phyloP scores from a whole-genome alignment of 2,329 filamentous ascomycete species.

The Arthrocladium fulminans region DNA sequence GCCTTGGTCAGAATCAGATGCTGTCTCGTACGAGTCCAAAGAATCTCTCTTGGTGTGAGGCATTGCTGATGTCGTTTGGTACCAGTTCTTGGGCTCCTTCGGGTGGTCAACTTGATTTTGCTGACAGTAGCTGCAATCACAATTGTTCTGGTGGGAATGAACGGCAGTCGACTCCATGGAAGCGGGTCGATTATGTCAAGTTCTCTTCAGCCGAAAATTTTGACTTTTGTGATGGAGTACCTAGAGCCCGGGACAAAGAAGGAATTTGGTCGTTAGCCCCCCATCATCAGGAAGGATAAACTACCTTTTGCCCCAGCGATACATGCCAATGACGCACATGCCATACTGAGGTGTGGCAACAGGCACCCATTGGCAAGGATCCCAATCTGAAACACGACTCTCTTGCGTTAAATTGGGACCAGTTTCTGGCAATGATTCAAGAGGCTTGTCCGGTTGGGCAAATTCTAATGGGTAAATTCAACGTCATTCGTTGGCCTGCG shows the following conservation, averaged over 20 bases:
- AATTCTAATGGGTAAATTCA: too few species aligned
- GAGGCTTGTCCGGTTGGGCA: background rate
- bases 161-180: constrained; percentile 17
- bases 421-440: background rate
- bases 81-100: background rate
- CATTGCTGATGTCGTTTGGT: background rate
- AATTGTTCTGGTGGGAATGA: background rate
- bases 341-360: constrained; percentile 12
- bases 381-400: background rate
- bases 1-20: background rate
- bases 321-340: background rate
- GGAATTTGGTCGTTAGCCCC: background rate
- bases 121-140: background rate
- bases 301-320: background rate
- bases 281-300: background rate
- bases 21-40: background rate
- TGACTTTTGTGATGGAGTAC: constrained; percentile 7
- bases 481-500: too few species aligned
- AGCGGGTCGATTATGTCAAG: constrained; percentile 22
- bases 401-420: background rate
- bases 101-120: background rate
- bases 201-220: constrained; percentile 10
- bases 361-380: constrained; percentile 3
- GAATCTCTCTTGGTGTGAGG: background rate
- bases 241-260: background rate